phyloP scores from a whole-genome alignment of 495 filamentous ascomycete genomes.

The Tuber borchii region DNA sequence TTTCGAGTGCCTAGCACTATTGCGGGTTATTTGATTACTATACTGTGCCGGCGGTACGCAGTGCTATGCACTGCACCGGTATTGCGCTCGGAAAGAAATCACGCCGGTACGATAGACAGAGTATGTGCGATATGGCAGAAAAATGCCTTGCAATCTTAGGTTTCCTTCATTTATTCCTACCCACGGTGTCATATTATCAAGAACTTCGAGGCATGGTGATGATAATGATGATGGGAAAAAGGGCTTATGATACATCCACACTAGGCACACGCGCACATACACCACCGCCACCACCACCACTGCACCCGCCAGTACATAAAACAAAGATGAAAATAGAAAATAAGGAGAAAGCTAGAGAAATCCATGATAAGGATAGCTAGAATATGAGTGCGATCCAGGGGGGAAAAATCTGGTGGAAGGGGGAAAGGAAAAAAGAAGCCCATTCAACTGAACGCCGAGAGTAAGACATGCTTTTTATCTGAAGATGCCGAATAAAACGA shows the following conservation, averaged over 20 bases:
- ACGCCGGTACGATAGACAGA: not conserved
- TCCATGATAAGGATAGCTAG: not conserved
- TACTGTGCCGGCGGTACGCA: not conserved
- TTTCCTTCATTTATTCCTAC: not conserved
- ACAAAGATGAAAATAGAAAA: not conserved
- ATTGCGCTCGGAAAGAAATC: not conserved
- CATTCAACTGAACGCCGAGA: constrained; percentile 5
- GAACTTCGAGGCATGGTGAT: not conserved
- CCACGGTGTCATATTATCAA: not conserved
- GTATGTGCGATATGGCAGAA: not conserved
- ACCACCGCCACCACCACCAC: not conserved
- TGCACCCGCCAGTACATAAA: not conserved
- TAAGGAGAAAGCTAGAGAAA: not conserved
- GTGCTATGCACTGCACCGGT: not conserved
- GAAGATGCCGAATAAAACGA: not conserved
- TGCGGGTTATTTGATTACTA: not conserved
- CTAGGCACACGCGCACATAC: not conserved
- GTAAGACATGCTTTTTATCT: not conserved
- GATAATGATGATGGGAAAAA: not conserved
- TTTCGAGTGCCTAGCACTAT: too few relatives aligned
- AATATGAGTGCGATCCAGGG: not conserved
- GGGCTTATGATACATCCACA: constrained; percentile 1
- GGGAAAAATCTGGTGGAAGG: not conserved
- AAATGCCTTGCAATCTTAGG: not conserved
- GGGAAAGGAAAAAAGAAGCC: not conserved